These are phyloP conservation scores for Arabidopsis arenosa DNA, from an alignment of 345 rosid genomes.

Conservation along the genomic window DNA sequence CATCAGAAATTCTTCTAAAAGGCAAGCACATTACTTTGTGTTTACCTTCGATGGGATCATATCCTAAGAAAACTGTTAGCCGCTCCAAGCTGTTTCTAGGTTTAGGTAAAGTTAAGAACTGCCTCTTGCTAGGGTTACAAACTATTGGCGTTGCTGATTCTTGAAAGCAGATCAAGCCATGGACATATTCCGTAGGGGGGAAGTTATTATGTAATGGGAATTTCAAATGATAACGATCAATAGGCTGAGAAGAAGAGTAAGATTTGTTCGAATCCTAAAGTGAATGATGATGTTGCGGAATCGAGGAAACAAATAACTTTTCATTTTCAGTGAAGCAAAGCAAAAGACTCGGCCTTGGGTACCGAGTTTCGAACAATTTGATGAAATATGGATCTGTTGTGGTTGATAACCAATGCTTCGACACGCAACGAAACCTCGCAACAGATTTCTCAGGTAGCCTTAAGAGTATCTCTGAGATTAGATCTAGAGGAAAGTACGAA, in stretches of 20 bases:
- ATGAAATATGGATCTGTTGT: constrained; percentile 11
- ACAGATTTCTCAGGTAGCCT: not conserved
- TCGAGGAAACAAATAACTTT: not conserved
- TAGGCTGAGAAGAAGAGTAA: not conserved
- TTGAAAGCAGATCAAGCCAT: not conserved
- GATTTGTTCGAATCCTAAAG: not conserved
- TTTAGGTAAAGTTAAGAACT: not conserved
- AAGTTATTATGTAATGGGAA: too few species aligned
- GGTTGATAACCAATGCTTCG: constrained; percentile 7
- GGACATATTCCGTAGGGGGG: not conserved
- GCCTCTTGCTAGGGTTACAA: not conserved
- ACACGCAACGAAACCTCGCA: not conserved
- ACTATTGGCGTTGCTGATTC: not conserved
- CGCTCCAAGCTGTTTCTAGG: not conserved
- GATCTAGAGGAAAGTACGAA: not conserved
- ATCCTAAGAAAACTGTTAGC: not conserved
- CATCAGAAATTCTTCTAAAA: not conserved
- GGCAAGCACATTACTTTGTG: constrained; percentile 5
- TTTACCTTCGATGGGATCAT: not conserved
- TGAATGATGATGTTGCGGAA: not conserved
- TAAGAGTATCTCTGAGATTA: not conserved
- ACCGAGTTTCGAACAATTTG: not conserved
- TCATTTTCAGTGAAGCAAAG: not conserved
- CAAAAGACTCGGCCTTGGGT: not conserved
- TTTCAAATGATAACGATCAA: not conserved